These are phyloP conservation scores for Lentinus polychrous DNA, from an alignment of 1,284 basidiomycete species.

Conservation along the genomic window DNA sequence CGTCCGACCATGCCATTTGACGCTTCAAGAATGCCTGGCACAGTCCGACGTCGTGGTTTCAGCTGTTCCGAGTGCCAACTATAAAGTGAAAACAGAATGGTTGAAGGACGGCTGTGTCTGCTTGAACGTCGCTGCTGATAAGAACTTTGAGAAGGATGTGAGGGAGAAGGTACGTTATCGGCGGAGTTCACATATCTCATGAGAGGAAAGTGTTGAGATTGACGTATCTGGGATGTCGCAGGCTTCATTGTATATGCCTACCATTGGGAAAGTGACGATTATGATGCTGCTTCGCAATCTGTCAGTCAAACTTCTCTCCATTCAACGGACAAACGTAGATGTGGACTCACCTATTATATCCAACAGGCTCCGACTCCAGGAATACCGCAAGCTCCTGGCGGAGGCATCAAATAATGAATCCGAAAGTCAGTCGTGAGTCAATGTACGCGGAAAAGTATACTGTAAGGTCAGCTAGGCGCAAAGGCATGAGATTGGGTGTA, in stretches of 20 bases:
- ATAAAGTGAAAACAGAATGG: slow-evolving; percentile 86
- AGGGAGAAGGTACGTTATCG: slow-evolving; percentile 75
- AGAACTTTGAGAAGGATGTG: slow-evolving; percentile 94
- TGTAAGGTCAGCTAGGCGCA: too few relatives aligned
- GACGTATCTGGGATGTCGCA: slow-evolving; percentile 23
- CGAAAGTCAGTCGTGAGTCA: not conserved
- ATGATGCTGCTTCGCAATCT: slow-evolving; percentile 94
- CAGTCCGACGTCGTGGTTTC: slow-evolving; percentile 88
- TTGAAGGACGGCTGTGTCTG: slow-evolving; percentile 93
- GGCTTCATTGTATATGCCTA: slow-evolving; percentile 89
- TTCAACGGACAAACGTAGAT: not conserved
- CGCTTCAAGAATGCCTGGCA: slow-evolving; percentile 72
- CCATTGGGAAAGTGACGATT: slow-evolving; percentile 95
- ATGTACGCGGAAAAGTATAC: not conserved
- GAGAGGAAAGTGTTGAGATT: not conserved
- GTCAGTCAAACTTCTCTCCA: slow-evolving; percentile 36
- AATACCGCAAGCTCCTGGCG: slow-evolving; percentile 44
- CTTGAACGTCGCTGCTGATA: slow-evolving; percentile 91
- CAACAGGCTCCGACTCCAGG: slow-evolving; percentile 63
- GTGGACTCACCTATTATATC: not conserved
- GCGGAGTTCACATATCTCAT: not conserved
- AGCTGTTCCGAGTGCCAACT: slow-evolving; percentile 81
- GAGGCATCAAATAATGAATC: not conserved
- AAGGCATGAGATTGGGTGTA: too few relatives aligned
- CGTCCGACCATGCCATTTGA: slow-evolving; percentile 58